Base-by-base conservation (phyloP, 306 rosid genomes). In the Sophora flavescens region DNA sequence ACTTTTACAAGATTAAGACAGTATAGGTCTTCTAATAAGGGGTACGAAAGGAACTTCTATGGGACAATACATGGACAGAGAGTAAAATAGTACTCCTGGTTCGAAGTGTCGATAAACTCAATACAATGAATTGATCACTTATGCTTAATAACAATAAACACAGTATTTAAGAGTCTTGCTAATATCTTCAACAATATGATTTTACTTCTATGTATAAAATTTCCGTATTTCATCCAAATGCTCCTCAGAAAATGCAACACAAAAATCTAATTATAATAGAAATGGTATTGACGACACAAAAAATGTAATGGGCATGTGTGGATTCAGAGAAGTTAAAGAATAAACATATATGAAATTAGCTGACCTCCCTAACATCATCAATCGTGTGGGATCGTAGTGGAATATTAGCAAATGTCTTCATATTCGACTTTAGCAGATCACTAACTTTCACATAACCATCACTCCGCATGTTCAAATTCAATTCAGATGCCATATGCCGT, bases 401-500 rank as follows among this genome's bases (percentile, higher is more conserved):
- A 79, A 92, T 75, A 86, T 89, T 84, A 36, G 97, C 93, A 44
- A 91, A 88, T 26, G 99, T 95, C 91, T 90, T 84, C 84, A 90
- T 5, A 80, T 89, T 89, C 76, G 89, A 78, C 85, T 84, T 86
- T 50, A 95, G 83, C 50, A 95, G 82, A 86, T 92, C 97, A 47
- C 89, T 68, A 77, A 95, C 92, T 42, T 83, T 92, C 81, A 90
- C 91, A 74, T 50, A 95, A 72, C 99, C 99, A 84, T 95, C 93
- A 26, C 75, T 84, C 75, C 91, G 84, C 87, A 92, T 69, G 63
- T 84, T 82, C 90, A 95, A 86, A 78, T 87, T 89, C 85, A 95
- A 81, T 52, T 92, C 96, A 54, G 92, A 79, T 33, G 92, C 96
- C 97, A 90, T 92, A 59, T 92, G 99, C 26, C 99, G 97, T 84